Percentiles rank a stretch among this genome's conserved stretches.
Conservation (phyloP, 2,329 filamentous ascomycete genomes). For the Colletotrichum navitas region DNA sequence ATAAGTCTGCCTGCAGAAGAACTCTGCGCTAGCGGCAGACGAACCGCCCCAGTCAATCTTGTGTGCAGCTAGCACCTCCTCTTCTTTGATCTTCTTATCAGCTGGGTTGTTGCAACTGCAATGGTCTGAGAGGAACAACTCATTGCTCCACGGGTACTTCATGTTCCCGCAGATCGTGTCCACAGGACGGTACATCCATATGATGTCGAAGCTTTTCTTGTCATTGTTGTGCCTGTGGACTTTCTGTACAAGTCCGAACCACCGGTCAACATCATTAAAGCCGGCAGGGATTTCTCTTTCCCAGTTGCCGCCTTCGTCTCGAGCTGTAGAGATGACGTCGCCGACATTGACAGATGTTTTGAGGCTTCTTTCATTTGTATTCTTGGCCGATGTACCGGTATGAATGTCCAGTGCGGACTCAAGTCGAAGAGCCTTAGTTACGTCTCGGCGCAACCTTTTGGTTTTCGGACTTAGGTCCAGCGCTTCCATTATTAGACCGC, state of each 20-base stretch:
- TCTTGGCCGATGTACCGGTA: constrained; percentile 40
- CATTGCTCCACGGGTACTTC: constrained; percentile 77
- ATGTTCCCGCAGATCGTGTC: constrained; percentile 79
- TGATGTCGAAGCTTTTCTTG: constrained; percentile 67
- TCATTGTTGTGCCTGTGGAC: constrained; percentile 56
- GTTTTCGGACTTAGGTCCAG: constrained; percentile 48
- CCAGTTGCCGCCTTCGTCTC: constrained; percentile 69
- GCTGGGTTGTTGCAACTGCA: constrained; percentile 72
- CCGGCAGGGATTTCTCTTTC: constrained; percentile 59
- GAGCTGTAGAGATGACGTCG: constrained; percentile 58
- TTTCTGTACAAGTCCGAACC: constrained; percentile 78
- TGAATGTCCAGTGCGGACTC: constrained; percentile 47
- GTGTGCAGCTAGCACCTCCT: constrained; percentile 70
- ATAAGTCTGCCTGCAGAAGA: constrained; percentile 81
- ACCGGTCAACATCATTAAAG: constrained; percentile 63
- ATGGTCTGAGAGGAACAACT: constrained; percentile 82
- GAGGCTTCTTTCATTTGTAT: constrained; percentile 1
- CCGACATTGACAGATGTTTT: constrained; percentile 1
- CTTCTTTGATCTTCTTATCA: constrained; percentile 59
- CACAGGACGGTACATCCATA: constrained; percentile 79
- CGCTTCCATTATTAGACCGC: constrained; percentile 63
- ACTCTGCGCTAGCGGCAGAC: constrained; percentile 61
- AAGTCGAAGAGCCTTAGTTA: constrained; percentile 48
- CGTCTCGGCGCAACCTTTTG: constrained; percentile 46
- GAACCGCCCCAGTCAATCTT: constrained; percentile 68